Evolutionary conservation across 345 rosid species (phyloP), one percentile per base, ranked within the genome.

Genomic region (Reutealis trisperma): DNA sequence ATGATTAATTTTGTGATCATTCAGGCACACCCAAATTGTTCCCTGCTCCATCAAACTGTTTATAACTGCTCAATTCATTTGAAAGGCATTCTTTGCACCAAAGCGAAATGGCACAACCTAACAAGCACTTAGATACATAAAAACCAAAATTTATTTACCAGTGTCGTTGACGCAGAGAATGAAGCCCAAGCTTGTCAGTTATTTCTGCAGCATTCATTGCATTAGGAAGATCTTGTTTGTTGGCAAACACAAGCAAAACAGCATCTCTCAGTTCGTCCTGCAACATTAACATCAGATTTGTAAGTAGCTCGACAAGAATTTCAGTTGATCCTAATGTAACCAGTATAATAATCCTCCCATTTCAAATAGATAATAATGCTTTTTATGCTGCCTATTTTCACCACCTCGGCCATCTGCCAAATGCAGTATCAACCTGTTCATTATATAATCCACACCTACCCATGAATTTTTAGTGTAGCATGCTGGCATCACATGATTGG

Each of bases 91-190:
- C 51, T 45, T 42, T 34, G n/a, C n/a, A 30, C 4, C 37, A 16
- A 18, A 8, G 2, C 18, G 3, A 4, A 66, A 18, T 21, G 8
- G 52, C 69, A 8, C 25, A 66, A 41, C 1, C 25, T 67, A 19
- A 47, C 55, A 45, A 14, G 71, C 58, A 68, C 21, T 15, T 68
- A 21, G 51, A n/a, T 37, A 42, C 15, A 42, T 1, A 65, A 66
- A 16, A 66, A 10, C 34, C 63, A 37, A 21, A 72, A 42, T 59
- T 0, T 34, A 72, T 60, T 59, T 72, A 72, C 75, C 75, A 72
- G 75, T 72, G 75, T 57, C 75, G 75, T 59, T 72, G 75, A 72
- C 75, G 75, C 57, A 72, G 75, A 58, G 75, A 72, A 44, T 72
- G 54, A 60, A 72, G 75, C 32, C 75, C 75, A 22, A 72, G 75